These are phyloP conservation scores for Plasmodium vinckei DNA, from an alignment of 169 alveolate species.

Conservation along the genomic window DNA sequence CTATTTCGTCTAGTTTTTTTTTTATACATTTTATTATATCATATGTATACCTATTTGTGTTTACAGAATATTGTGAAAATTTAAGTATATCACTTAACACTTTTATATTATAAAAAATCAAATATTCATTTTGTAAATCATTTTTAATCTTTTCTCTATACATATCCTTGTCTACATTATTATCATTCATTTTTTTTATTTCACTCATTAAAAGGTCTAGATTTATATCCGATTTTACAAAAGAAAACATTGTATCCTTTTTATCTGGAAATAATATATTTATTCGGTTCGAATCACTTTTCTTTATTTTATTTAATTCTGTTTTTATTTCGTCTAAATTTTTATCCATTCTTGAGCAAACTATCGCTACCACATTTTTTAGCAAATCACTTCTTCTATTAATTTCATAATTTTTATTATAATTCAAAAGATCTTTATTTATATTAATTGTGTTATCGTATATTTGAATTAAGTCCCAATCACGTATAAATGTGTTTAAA, in stretches of 20 bases:
- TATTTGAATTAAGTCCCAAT: conserved; percentile 18
- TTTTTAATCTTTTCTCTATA: not conserved
- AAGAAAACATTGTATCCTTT: not conserved
- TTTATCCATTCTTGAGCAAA: conserved; percentile 36
- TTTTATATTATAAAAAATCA: conserved; percentile 41
- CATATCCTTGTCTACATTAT: not conserved
- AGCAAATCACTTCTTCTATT: conserved; percentile 23
- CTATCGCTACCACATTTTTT: conserved; percentile 33
- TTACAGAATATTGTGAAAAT: conserved; percentile 44
- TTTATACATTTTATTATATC: conserved; percentile 49
- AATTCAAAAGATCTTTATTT: conserved; percentile 32
- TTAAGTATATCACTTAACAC: conserved; percentile 44
- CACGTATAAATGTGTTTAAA: not conserved
- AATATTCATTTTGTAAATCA: conserved; percentile 17
- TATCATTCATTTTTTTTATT: conserved; percentile 25
- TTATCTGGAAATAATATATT: not conserved
- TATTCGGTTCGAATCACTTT: not conserved
- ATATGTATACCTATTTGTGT: conserved; percentile 45
- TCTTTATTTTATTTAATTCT: conserved; percentile 9
- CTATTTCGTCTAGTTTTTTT: conserved; percentile 47
- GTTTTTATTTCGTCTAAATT: conserved; percentile 33
- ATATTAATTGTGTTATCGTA: conserved; percentile 11
- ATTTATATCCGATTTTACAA: not conserved
- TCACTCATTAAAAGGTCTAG: conserved; percentile 23
- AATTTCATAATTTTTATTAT: conserved; percentile 21